Base-by-base conservation (phyloP, 2,329 filamentous ascomycete species). In the Thielaviopsis populi region DNA sequence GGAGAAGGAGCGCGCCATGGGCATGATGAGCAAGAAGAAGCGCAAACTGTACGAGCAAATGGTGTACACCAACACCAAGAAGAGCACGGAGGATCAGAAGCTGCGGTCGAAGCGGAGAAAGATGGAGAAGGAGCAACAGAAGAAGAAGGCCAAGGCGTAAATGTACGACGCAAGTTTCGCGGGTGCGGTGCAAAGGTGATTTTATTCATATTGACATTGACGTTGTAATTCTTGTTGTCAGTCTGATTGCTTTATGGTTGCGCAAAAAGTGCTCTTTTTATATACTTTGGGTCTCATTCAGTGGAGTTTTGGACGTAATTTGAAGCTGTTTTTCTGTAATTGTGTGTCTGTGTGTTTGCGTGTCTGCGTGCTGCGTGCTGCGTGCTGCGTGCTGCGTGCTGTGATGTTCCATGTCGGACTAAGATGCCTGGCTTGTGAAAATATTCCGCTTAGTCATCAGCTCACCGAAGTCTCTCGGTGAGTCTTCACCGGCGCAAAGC, bases 1-100 rank as follows among this genome's bases (percentile, higher is more conserved):
- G 75, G 91, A 97, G 70, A 75, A 95, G 65, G 91, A 96, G 75
- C 82, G 92, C 67, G 87, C 89, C 73, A 96, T 96, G 83, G 94
- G 95, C 78, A 99, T 99, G 94, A 86, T 97, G 79, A 89, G 88
- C 75, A 89, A 95, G 75, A 94, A 95, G 83, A 99, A 97, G 85
- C 82, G 94, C 71, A 96, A 96, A 84, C 78, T 96, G 71, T 87
- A 92, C 69, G 94, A 97, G 79, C 94, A 96, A 79, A 99, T 99
- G 89, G 81, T 91, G 72, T 95, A 95, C 76, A 91, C 85, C 67
- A 96, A 96, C 76, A 91, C 87, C 77, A 91, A 94, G 81, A 89
- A 90, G 79, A 92, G 92, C 69, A 87, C 85, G 30, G 90, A 96
- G 77, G 89, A 92, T 59, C 87, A 92, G 78, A 88, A 86, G 76